A percentile compares a stretch with the other conserved stretches of the same genome.
Evolutionary conservation across 495 filamentous ascomycete genomes (phyloP).

Genomic region (Stereocaulon alpinum): DNA sequence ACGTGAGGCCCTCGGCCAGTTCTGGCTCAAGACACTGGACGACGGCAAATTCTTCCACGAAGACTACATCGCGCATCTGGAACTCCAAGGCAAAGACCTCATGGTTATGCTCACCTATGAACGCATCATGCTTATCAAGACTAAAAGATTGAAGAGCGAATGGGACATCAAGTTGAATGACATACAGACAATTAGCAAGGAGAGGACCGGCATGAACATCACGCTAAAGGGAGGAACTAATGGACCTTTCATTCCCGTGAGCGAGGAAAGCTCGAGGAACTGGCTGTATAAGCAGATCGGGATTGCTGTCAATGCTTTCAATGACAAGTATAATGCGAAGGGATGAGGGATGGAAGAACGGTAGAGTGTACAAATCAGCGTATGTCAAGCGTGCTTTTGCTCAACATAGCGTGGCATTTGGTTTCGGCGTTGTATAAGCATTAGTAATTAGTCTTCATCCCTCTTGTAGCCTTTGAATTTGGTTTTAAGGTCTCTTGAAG

Average conservation of each 20-base stretch:
- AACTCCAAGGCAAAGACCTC: slow-evolving; percentile 81
- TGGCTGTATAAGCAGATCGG: slow-evolving; percentile 74
- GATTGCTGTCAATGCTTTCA: slow-evolving; percentile 59
- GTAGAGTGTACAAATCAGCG: not conserved
- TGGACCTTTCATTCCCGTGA: slow-evolving; percentile 89
- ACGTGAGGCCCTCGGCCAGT: slow-evolving; percentile 91
- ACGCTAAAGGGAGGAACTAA: slow-evolving; percentile 81
- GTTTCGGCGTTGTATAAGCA: no score
- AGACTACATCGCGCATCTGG: slow-evolving; percentile 91
- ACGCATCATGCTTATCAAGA: slow-evolving; percentile 81
- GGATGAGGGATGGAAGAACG: slow-evolving; percentile 27
- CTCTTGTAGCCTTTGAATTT: no score
- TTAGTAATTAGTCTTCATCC: no score
- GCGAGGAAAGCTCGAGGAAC: slow-evolving; percentile 75
- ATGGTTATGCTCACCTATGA: slow-evolving; percentile 91
- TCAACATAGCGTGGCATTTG: not conserved
- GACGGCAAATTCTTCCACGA: slow-evolving; percentile 97
- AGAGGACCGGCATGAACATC: slow-evolving; percentile 85
- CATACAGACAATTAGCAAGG: slow-evolving; percentile 92
- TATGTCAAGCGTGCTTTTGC: slow-evolving; percentile 2
- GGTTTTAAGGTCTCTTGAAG: no score
- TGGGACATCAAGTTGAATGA: slow-evolving; percentile 96
- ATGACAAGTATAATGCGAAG: slow-evolving; percentile 58
- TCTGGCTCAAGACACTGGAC: slow-evolving; percentile 96
- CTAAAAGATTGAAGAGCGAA: slow-evolving; percentile 71